Conservation (phyloP, 352 stramenopile species). For the Globisporangium perplexum region DNA sequence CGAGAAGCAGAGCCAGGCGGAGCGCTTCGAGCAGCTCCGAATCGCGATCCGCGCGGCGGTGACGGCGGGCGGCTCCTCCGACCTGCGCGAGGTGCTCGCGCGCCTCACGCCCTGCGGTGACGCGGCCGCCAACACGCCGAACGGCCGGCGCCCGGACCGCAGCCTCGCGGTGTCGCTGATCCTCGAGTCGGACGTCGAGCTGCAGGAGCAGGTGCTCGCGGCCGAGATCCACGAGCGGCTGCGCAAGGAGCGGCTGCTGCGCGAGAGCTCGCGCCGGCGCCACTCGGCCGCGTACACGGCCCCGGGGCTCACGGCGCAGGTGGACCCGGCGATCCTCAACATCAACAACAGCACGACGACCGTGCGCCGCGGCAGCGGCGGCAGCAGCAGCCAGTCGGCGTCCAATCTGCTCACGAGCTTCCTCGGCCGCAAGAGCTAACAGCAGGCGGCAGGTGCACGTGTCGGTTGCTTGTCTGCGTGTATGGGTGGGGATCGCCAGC, state of each 20-base stretch:
- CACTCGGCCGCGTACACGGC: slow-evolving; percentile 28
- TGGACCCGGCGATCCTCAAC: slow-evolving; percentile 13
- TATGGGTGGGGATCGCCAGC: no score
- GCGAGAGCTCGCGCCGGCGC: slow-evolving; percentile 29
- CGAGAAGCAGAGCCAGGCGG: slow-evolving; percentile 20
- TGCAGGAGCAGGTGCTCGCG: slow-evolving; percentile 32
- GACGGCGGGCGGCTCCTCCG: slow-evolving; percentile 11
- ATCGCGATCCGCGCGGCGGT: slow-evolving; percentile 23
- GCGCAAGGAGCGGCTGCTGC: slow-evolving; percentile 31
- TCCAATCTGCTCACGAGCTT: slow-evolving; percentile 11
- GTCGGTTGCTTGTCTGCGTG: neutral
- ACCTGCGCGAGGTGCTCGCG: slow-evolving; percentile 24
- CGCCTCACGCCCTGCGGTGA: slow-evolving; percentile 8
- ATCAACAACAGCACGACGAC: slow-evolving; percentile 16
- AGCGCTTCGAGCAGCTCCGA: slow-evolving; percentile 23
- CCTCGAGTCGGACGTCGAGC: slow-evolving; percentile 24
- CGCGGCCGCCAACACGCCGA: neutral
- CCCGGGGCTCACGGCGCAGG: slow-evolving; percentile 8
- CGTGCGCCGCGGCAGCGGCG: slow-evolving; percentile 1
- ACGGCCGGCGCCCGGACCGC: slow-evolving; percentile 11
- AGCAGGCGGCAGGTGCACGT: neutral
- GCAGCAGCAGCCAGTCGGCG: neutral
- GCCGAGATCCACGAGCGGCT: slow-evolving; percentile 37
- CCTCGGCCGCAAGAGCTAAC: slow-evolving; percentile 12
- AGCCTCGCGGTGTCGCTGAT: slow-evolving; percentile 25